Percentiles rank a stretch among this genome's conserved stretches.
Conservation (phyloP, 345 rosid genomes). For the Acer yangbiense region DNA sequence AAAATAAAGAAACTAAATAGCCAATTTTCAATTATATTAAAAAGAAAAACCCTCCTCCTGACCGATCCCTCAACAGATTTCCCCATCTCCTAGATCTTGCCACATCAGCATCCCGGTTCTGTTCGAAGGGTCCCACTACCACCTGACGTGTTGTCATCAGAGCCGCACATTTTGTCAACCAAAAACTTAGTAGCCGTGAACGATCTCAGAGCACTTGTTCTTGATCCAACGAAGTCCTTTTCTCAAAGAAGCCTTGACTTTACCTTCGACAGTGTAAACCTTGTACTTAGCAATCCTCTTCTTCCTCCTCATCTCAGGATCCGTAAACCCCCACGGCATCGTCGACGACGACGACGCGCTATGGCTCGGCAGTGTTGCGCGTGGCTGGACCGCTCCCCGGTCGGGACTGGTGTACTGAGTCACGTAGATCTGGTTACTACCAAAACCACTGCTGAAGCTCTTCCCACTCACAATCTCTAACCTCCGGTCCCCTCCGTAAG, state of each 20-base stretch:
- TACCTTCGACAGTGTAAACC: constrained; percentile 64
- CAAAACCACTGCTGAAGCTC: constrained; percentile 23
- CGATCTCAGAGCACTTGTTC: constrained; percentile 51
- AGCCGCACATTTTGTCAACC: background rate
- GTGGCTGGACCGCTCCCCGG: constrained; percentile 30
- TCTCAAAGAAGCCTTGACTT: constrained; percentile 53
- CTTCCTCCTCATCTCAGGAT: constrained; percentile 58
- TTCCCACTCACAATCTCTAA: constrained; percentile 59
- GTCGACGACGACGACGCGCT: constrained; percentile 18
- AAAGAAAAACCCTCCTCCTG: background rate
- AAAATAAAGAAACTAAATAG: background rate
- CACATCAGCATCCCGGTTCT: constrained; percentile 2
- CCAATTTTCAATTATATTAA: no score
- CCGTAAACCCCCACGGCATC: constrained; percentile 49
- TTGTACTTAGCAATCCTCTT: constrained; percentile 66
- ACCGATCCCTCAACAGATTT: background rate
- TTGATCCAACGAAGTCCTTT: constrained; percentile 70
- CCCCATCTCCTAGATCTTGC: constrained; percentile 9
- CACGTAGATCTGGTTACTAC: constrained; percentile 39
- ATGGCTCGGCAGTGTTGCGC: constrained; percentile 29
- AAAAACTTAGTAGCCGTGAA: constrained; percentile 36
- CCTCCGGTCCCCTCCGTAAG: constrained; percentile 38
- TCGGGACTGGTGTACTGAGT: constrained; percentile 32
- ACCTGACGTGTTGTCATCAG: constrained; percentile 25
- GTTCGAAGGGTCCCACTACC: background rate